phyloP scores from a whole-genome alignment of 1,139 yeast genomes.

The Blastobotrys indianensis region DNA sequence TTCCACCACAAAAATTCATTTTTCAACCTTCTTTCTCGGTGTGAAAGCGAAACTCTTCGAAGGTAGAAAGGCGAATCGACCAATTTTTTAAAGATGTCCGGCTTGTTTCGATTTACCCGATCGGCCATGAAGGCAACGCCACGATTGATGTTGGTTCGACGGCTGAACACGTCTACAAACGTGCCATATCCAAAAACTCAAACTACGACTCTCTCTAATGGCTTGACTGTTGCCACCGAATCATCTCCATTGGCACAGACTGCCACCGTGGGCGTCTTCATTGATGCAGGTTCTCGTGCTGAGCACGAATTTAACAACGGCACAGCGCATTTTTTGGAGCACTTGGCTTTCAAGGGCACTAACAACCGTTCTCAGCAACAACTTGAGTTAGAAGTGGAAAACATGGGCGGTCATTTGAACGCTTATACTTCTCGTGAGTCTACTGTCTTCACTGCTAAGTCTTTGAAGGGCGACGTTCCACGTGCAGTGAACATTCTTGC shows the following conservation, averaged over 20 bases:
- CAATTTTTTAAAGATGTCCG: slow-evolving; percentile 22
- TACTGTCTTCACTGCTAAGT: slow-evolving; percentile 92
- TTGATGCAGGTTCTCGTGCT: slow-evolving; percentile 97
- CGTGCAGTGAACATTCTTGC: slow-evolving; percentile 81
- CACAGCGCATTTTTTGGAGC: slow-evolving; percentile 96
- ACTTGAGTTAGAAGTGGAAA: slow-evolving; percentile 88
- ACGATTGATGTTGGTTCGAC: slow-evolving; percentile 18
- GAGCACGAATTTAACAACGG: slow-evolving; percentile 82
- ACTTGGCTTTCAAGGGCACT: slow-evolving; percentile 94
- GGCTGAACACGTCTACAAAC: slow-evolving; percentile 26
- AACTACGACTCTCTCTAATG: slow-evolving; percentile 68
- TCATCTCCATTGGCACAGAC: slow-evolving; percentile 81
- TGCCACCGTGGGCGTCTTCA: slow-evolving; percentile 96
- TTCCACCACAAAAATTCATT: slow-evolving; percentile 1
- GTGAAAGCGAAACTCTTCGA: neutral
- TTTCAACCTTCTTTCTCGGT: neutral
- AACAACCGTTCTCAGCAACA: slow-evolving; percentile 71
- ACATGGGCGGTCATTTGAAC: slow-evolving; percentile 92
- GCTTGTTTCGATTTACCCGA: slow-evolving; percentile 23
- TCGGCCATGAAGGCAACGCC: slow-evolving; percentile 12
- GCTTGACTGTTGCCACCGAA: slow-evolving; percentile 91
- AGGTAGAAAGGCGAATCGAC: neutral
- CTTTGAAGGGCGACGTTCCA: slow-evolving; percentile 74
- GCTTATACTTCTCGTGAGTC: slow-evolving; percentile 97
- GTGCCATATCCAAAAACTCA: slow-evolving; percentile 42